Evolutionary conservation across 2,329 filamentous ascomycete genomes (phyloP), one percentile per base, ranked within the genome.

Genomic region (Dryadomyces sulphureus): DNA sequence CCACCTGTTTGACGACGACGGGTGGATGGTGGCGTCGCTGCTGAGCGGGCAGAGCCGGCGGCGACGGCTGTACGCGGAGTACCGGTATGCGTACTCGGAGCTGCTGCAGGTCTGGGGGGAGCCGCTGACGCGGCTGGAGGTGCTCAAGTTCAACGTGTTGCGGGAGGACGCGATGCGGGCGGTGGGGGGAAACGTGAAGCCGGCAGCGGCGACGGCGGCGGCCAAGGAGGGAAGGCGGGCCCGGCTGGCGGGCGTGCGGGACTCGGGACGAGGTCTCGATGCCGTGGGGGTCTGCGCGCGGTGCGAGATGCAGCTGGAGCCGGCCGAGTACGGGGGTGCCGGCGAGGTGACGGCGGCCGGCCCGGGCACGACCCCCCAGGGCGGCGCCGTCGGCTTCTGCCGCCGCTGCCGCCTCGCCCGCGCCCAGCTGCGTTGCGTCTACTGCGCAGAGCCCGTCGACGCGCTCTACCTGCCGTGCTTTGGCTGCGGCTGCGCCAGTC

Each of bases 141-240:
- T 84, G 24, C 68, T 83, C 61, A 83, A 84, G 55, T 83, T 82
- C 55, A 81, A 81, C 50, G 69, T 75, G 4, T 62, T 82, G 35
- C 72, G 72, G 46, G 71, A 73, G 22, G 66, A 70, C 41, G 58
- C 57, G 19, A 50, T 54, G 41, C 54, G 57, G 35, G 49, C 43
- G n/a, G 43, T 45, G 1, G 40, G 43, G n/a, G 27, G 3, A 17
- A 38, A n/a, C n/a, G 51, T 5, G 40, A 7, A n/a, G 55, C 60
- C 19, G 49, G 57, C 20, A 41, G 45, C 4, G 53, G 52, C 20
- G 55, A 50, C 14, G n/a, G 20, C 16, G 12, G 65, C 67, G 8
- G 71, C 71, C 8, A n/a, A 17, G 19, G 24, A 16, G 6, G 40
- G 54, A 27, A 76, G 73, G 55, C 73, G 68, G 54, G 69, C 75